phyloP scores from a whole-genome alignment of 805 yeast species.

The Myxozyma melibiosi region DNA sequence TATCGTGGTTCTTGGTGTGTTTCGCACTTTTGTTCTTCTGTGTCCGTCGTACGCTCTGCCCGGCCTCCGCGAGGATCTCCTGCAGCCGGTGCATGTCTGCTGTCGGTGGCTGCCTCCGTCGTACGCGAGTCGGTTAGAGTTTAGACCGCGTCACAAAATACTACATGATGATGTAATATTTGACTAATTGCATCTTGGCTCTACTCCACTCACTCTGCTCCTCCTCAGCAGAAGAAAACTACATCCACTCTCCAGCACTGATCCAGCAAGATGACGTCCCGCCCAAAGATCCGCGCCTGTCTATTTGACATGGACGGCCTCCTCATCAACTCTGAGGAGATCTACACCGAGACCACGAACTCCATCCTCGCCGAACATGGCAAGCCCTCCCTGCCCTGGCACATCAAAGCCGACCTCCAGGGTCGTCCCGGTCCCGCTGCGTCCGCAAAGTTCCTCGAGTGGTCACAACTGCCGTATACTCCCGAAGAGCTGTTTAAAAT shows the following conservation, averaged over 20 bases:
- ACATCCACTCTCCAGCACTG: background rate
- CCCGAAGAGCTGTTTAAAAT: conserved; percentile 62
- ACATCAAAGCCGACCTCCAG: conserved; percentile 80
- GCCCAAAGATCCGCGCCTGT: conserved; percentile 21
- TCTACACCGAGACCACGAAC: conserved; percentile 78
- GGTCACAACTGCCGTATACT: conserved; percentile 66
- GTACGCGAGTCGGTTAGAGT: too few species aligned
- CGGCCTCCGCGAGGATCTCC: too few species aligned
- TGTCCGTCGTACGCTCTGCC: too few species aligned
- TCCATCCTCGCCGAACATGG: conserved; percentile 67
- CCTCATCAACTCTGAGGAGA: conserved; percentile 85
- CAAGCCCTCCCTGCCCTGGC: conserved; percentile 87
- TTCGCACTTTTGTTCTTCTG: too few species aligned
- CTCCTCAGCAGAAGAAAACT: background rate
- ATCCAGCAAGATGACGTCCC: background rate
- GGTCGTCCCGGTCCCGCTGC: conserved; percentile 82
- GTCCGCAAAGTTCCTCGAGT: conserved; percentile 55
- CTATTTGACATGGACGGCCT: conserved; percentile 88
- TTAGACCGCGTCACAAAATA: background rate
- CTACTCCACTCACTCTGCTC: background rate
- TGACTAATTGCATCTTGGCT: background rate
- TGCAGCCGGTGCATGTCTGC: too few species aligned
- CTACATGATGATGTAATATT: background rate
- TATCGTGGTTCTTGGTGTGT: too few species aligned
- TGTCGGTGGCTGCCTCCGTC: too few species aligned